Percentiles rank a stretch among this genome's conserved stretches.
Evolutionary conservation across 371 early-diverging fungal species (phyloP).

Genomic region (Syncephalastrum racemosum): DNA sequence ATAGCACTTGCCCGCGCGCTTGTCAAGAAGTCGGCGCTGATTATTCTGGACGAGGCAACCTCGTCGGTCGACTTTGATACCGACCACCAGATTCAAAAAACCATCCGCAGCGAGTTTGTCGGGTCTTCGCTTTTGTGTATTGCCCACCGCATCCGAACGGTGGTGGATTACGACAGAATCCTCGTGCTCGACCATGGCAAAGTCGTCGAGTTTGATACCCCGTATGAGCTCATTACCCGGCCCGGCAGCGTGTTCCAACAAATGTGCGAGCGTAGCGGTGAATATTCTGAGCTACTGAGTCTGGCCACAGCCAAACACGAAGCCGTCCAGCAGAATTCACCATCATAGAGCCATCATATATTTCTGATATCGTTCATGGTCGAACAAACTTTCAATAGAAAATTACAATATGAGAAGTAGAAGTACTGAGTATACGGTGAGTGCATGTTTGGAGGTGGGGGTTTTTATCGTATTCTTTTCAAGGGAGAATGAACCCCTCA

Average conservation of each 20-base stretch:
- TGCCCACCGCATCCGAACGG: constrained; percentile 81
- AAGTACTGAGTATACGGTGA: not conserved
- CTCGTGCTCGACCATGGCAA: constrained; percentile 81
- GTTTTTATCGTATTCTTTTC: no score
- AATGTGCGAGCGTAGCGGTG: constrained; percentile 73
- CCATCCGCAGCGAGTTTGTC: constrained; percentile 74
- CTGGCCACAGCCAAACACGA: constrained; percentile 32
- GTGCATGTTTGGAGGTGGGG: no score
- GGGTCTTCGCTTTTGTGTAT: constrained; percentile 71
- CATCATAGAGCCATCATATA: no score
- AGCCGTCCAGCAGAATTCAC: not conserved
- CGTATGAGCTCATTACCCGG: constrained; percentile 53
- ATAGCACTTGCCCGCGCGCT: constrained; percentile 86
- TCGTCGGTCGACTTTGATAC: constrained; percentile 77
- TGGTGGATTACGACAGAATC: constrained; percentile 88
- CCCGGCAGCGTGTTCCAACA: constrained; percentile 60
- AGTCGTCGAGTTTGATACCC: constrained; percentile 78
- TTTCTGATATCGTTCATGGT: no score
- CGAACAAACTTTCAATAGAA: no score
- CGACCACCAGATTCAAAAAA: constrained; percentile 76
- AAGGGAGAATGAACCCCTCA: no score
- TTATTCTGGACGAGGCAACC: constrained; percentile 89
- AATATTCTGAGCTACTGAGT: constrained; percentile 43
- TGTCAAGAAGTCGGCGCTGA: constrained; percentile 68
- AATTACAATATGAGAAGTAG: no score